Evolutionary conservation across 2,329 filamentous ascomycete species (phyloP).

Genomic region (Triangularia setosa): DNA sequence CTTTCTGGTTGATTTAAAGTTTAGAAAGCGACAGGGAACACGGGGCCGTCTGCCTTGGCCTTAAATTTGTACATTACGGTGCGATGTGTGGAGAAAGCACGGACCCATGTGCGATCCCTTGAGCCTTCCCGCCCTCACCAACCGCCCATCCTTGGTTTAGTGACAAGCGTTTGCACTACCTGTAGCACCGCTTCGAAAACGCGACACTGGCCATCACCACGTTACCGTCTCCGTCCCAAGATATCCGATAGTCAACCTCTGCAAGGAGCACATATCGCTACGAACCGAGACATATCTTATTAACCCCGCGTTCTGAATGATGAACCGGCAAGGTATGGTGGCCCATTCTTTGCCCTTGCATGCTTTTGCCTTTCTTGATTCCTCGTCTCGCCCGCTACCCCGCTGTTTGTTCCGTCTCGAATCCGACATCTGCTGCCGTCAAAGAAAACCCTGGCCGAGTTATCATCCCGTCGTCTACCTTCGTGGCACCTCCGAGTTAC

Average conservation of each 20-base stretch:
- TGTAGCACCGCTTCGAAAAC: not conserved
- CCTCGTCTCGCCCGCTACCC: not conserved
- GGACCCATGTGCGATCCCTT: not conserved
- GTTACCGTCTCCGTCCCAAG: not conserved
- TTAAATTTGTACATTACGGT: not conserved
- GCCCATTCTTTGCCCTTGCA: not conserved
- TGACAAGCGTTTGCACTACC: slow-evolving; percentile 2
- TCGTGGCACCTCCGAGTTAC: not conserved
- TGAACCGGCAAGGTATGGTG: slow-evolving; percentile 7
- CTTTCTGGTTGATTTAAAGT: not conserved
- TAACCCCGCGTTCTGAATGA: not conserved
- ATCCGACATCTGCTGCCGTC: not conserved
- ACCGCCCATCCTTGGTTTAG: slow-evolving; percentile 1
- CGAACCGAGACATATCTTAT: not conserved
- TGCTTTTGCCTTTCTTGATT: not conserved
- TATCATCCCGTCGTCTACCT: not conserved
- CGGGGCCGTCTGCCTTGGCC: not conserved
- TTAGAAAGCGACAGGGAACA: slow-evolving; percentile 4
- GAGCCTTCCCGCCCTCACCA: not conserved
- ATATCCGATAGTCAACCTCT: not conserved
- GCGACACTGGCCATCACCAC: not conserved
- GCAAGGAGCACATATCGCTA: not conserved
- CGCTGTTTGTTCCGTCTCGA: not conserved
- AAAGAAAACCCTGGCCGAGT: not conserved
- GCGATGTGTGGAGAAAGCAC: not conserved